Evolutionary conservation across 2,329 filamentous ascomycete species (phyloP), one percentile per base, ranked within the genome.

Genomic region (Botryotinia calthae): DNA sequence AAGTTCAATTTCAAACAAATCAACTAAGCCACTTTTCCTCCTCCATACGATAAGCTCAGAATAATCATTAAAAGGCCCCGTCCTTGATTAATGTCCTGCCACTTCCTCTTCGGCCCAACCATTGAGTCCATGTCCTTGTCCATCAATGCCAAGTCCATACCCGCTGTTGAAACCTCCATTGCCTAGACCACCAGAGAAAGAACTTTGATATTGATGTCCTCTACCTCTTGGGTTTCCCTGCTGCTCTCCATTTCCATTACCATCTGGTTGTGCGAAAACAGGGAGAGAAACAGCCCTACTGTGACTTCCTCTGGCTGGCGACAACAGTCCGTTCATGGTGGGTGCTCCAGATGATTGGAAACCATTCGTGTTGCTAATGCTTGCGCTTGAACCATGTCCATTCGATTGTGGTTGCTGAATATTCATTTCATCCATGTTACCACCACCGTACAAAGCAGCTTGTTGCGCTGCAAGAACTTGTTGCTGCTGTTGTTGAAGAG

Each of bases 271-370:
- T 0, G 88, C 89, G 71, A 92, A 86, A 8, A 87, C 89, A 1
- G 96, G 96, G 79, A 99, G 85, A 81, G 94, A 97, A 74, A 98
- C 94, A 48, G 96, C 94, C 54, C 96, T 76, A 51, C 77, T 80
- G 82, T 91, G 89, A 75, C 88, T 87, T 46, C 86, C 84, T 48
- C 89, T 90, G 69, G 89, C 89, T 2, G 93, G 93, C 4, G 93
- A 91, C 68, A 96, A 87, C 54, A 97, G 87, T 12, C 93, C 92
- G 61, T 92, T 91, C 74, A 95, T 91, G 1, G 90, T 93, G 2
- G 91, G 90, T 3, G 91, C 88, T 37, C 44, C 56, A 18, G 64
- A 70, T 1, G 54, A 59, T 61, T 87, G 82, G 76, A 87, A 91
- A 65, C 90, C 89, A 63, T 79, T 80, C 4, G 75, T 72, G 74